Percentiles rank a stretch among this genome's conserved stretches.
phyloP scores from a whole-genome alignment of 257 asterid species.

The Leonotis leonurus region DNA sequence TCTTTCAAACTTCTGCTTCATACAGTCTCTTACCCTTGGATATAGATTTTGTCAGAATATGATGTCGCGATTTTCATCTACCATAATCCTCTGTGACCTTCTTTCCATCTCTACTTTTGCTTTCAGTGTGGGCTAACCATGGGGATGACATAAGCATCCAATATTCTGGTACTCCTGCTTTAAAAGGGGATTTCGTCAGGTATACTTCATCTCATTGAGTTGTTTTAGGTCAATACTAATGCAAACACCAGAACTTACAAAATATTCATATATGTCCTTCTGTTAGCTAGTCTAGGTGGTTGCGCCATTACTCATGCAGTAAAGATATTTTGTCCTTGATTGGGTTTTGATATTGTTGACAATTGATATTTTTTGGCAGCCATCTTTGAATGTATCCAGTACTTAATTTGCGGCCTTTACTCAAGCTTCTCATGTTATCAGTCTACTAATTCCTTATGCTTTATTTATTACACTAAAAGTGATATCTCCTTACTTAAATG shows the following conservation, averaged over 20 bases:
- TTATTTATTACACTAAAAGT: background rate
- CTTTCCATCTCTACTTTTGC: constrained; percentile 18
- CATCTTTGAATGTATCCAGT: background rate
- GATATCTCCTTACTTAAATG: background rate
- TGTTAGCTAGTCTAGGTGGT: background rate
- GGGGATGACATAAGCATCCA: constrained; percentile 98
- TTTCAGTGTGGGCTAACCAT: constrained; percentile 97
- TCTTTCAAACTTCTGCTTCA: background rate
- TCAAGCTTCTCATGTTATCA: background rate
- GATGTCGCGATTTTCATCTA: background rate
- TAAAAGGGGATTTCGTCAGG: constrained; percentile 99
- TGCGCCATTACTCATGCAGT: background rate
- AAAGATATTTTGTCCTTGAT: background rate
- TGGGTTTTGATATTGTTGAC: constrained; percentile 4
- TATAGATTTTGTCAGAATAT: constrained; percentile 11
- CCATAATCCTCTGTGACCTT: constrained; percentile 13
- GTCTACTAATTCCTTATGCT: background rate
- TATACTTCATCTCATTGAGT: constrained; percentile 12
- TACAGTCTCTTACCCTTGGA: constrained; percentile 5
- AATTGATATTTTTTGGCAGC: background rate
- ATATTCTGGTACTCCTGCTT: constrained; percentile 97
- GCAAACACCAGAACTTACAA: background rate
- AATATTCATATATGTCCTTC: background rate
- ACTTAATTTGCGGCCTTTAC: background rate
- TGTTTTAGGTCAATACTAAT: background rate